These are phyloP conservation scores for Alternaria sp. DNA, from an alignment of 2,329 filamentous ascomycete genomes.

Conservation along the genomic window DNA sequence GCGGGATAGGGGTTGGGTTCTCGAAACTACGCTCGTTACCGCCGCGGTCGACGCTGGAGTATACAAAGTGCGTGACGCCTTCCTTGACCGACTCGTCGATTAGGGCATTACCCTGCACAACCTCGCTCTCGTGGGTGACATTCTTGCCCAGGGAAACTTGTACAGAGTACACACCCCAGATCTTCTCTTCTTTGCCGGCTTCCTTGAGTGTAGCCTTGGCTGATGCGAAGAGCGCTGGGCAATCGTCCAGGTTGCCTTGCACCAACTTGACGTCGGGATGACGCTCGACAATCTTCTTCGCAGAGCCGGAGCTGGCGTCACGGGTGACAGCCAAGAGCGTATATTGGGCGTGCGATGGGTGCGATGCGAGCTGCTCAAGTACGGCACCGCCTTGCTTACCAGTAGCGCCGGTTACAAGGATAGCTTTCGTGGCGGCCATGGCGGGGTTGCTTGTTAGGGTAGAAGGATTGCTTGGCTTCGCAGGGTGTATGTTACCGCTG, in stretches of 20 bases:
- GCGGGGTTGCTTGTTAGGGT: slow-evolving; percentile 18
- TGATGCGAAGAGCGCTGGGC: slow-evolving; percentile 60
- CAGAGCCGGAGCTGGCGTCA: slow-evolving; percentile 60
- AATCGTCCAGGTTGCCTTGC: slow-evolving; percentile 65
- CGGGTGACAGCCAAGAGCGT: slow-evolving; percentile 69
- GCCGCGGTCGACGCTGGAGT: slow-evolving; percentile 70
- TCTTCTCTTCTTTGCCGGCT: slow-evolving; percentile 44
- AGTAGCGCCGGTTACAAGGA: slow-evolving; percentile 58
- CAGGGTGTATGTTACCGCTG: slow-evolving; percentile 3
- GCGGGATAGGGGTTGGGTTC: slow-evolving; percentile 60
- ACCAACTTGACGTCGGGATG: slow-evolving; percentile 63
- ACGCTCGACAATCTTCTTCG: slow-evolving; percentile 58
- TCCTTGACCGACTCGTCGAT: slow-evolving; percentile 66
- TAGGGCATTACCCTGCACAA: slow-evolving; percentile 65
- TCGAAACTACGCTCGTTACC: slow-evolving; percentile 62
- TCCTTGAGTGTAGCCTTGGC: slow-evolving; percentile 52
- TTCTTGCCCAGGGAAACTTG: slow-evolving; percentile 60
- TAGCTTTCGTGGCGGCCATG: slow-evolving; percentile 50
- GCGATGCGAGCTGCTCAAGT: slow-evolving; percentile 53
- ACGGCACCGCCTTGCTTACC: slow-evolving; percentile 59
- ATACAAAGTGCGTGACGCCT: slow-evolving; percentile 68
- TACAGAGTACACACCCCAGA: slow-evolving; percentile 71
- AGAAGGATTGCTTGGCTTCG: slow-evolving; percentile 15
- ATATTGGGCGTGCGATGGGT: slow-evolving; percentile 49
- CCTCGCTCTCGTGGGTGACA: slow-evolving; percentile 57